Percentiles rank a stretch among this genome's conserved stretches.
Evolutionary conservation across 2,329 filamentous ascomycete species (phyloP).

Genomic region (Fusarium abutilonis): DNA sequence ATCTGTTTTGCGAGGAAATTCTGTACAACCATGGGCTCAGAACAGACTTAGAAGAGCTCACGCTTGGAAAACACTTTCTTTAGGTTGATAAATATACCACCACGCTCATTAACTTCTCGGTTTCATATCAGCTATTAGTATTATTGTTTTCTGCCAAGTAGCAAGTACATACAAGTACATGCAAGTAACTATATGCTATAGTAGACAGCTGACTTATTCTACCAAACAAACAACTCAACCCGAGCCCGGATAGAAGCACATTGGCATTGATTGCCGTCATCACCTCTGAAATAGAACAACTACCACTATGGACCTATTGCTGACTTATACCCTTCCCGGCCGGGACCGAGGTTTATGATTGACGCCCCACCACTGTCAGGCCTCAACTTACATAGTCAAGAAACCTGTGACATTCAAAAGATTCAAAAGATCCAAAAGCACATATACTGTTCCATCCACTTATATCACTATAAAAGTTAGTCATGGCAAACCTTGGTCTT

Average conservation of each 20-base stretch:
- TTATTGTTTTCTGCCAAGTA: background rate
- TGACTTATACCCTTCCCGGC: conserved; percentile 4
- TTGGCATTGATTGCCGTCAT: background rate
- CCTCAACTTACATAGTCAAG: too few species aligned
- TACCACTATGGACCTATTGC: background rate
- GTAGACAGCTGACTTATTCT: too few species aligned
- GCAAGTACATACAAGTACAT: background rate
- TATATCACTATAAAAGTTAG: background rate
- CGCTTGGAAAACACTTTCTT: background rate
- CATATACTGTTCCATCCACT: background rate
- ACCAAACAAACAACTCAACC: too few species aligned
- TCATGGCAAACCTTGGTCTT: conserved; percentile 47
- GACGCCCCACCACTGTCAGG: conserved; percentile 13
- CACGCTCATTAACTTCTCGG: background rate
- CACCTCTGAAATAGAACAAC: rapidly evolving
- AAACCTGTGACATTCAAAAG: background rate
- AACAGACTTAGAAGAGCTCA: background rate
- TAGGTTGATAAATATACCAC: background rate
- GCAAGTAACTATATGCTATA: background rate
- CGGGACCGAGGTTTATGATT: conserved; percentile 22
- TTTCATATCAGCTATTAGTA: background rate
- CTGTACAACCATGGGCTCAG: background rate
- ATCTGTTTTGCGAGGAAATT: background rate
- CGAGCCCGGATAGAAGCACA: background rate
- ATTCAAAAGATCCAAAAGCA: background rate